Conservation (phyloP, 345 rosid genomes). For the Rhizophora apiculata region DNA sequence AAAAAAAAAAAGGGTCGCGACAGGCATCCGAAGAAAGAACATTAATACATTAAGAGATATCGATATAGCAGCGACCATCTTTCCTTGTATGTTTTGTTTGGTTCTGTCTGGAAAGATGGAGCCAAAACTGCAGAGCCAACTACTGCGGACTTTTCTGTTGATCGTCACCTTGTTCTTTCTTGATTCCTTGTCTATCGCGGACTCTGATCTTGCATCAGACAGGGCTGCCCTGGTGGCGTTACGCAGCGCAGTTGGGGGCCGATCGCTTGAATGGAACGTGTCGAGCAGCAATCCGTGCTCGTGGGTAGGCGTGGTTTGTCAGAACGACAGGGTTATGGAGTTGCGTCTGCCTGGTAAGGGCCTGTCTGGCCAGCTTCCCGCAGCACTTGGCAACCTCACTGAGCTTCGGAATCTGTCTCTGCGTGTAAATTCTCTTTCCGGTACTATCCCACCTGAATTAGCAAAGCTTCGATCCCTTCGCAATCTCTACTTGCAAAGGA, state of each 20-base stretch:
- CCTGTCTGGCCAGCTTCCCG: slow-evolving; percentile 62
- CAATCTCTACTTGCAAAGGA: slow-evolving; percentile 64
- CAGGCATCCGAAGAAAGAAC: too few species aligned
- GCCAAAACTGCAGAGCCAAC: neutral
- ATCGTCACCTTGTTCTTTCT: neutral
- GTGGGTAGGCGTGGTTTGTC: slow-evolving; percentile 71
- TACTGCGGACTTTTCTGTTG: neutral
- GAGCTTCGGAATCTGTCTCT: slow-evolving; percentile 60
- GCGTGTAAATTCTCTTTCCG: slow-evolving; percentile 61
- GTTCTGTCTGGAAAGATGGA: slow-evolving; percentile 2
- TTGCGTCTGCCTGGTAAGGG: slow-evolving; percentile 76
- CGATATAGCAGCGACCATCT: too few species aligned
- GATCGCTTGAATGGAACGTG: slow-evolving; percentile 22
- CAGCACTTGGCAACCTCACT: slow-evolving; percentile 69
- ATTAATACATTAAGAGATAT: too few species aligned
- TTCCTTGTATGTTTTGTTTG: slow-evolving; percentile 8
- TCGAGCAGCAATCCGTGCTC: slow-evolving; percentile 12
- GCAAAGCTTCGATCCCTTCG: slow-evolving; percentile 54
- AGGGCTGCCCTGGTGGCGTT: slow-evolving; percentile 19
- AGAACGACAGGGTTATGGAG: slow-evolving; percentile 36
- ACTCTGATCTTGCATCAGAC: slow-evolving; percentile 27
- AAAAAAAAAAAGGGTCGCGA: too few species aligned
- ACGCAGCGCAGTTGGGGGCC: slow-evolving; percentile 21
- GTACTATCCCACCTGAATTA: slow-evolving; percentile 71
- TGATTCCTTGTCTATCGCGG: neutral